Percentiles rank a stretch among this genome's conserved stretches.
Evolutionary conservation across 2,329 filamentous ascomycete species (phyloP).

Genomic region (Aspergillus spinulosporus): DNA sequence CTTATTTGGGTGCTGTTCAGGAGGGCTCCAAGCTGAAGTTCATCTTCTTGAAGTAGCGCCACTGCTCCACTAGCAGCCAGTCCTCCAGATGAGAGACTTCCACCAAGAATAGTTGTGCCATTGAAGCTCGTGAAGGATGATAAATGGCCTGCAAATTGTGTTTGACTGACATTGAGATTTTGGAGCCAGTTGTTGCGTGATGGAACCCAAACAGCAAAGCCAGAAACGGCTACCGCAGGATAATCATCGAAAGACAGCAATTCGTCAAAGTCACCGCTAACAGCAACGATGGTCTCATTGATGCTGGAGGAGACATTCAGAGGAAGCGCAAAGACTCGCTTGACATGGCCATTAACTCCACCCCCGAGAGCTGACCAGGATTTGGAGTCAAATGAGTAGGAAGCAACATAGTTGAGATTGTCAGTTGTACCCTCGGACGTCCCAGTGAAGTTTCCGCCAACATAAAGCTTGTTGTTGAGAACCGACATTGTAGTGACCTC

Average conservation of each 20-base stretch:
- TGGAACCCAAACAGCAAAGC: slow-evolving; percentile 90
- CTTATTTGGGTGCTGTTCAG: slow-evolving; percentile 47
- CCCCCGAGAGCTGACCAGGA: slow-evolving; percentile 78
- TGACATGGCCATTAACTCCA: slow-evolving; percentile 79
- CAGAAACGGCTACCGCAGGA: slow-evolving; percentile 61
- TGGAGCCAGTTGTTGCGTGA: slow-evolving; percentile 84
- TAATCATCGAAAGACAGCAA: slow-evolving; percentile 67
- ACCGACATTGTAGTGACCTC: slow-evolving; percentile 70
- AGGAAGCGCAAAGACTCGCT: slow-evolving; percentile 70
- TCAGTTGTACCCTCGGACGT: slow-evolving; percentile 60
- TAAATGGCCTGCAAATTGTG: slow-evolving; percentile 70
- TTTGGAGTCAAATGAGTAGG: slow-evolving; percentile 68
- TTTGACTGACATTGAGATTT: slow-evolving; percentile 66
- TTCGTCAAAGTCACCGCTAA: slow-evolving; percentile 77
- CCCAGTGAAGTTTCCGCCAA: slow-evolving; percentile 81
- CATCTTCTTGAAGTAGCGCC: slow-evolving; percentile 53
- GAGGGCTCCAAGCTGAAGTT: slow-evolving; percentile 41
- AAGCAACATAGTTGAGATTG: slow-evolving; percentile 70
- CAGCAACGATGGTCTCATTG: slow-evolving; percentile 71
- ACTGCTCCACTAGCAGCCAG: slow-evolving; percentile 72
- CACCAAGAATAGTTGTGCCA: slow-evolving; percentile 69
- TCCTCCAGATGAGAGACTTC: slow-evolving; percentile 74
- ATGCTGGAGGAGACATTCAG: slow-evolving; percentile 72
- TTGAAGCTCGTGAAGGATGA: slow-evolving; percentile 66
- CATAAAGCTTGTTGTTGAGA: slow-evolving; percentile 68